Evolutionary conservation across 139 green algal genomes (phyloP), one percentile per base, ranked within the genome.

Genomic region (Haematococcus sp.): DNA sequence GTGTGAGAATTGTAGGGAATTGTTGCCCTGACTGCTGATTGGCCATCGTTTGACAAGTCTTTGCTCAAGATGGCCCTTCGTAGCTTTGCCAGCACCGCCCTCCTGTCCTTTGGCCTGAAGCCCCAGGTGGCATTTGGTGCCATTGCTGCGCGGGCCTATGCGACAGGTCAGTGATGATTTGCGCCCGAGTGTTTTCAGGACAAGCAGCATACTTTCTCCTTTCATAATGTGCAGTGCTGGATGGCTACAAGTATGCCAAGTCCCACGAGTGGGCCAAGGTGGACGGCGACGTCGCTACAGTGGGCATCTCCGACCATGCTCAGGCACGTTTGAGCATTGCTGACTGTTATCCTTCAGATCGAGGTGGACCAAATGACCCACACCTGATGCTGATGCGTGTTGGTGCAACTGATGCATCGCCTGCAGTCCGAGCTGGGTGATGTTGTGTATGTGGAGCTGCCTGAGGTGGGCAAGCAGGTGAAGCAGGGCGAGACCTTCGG

Each of bases 391-490:
- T 58, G 34, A 60, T 60, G 15, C 52, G 22, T 30, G 19, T 22
- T 44, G 17, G 4, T 40, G 31, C 60, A 5, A 28, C 65, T 56
- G 25, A 59, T 23, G 56, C 65, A 61, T 5, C 44, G 0, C n/a
- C n/a, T 83, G 49, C 83, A 97, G 92, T 70, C 35, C 3, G 90
- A 97, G 83, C 88, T 99, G 28, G 96, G 96, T 16, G 95, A 99
- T 71, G 87, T 99, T 5, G 95, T 99, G 55, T 98, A 96, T 76
- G 93, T 98, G 4, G 96, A 99, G 82, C 83, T 98, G 34, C 96
- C 96, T n/a, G 93, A 98, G 68, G 93, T 97, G 15, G 96, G 95
- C 34, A 79, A 84, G 64, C 56, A 76, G 25, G 68, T 99, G n/a
- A 88, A 73, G n/a, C 86, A 91, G 70, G 89, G 87, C 15, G 88